Evolutionary conservation across 2,329 filamentous ascomycete genomes (phyloP), one percentile per base, ranked within the genome.

Genomic region (Claviceps digitariae): DNA sequence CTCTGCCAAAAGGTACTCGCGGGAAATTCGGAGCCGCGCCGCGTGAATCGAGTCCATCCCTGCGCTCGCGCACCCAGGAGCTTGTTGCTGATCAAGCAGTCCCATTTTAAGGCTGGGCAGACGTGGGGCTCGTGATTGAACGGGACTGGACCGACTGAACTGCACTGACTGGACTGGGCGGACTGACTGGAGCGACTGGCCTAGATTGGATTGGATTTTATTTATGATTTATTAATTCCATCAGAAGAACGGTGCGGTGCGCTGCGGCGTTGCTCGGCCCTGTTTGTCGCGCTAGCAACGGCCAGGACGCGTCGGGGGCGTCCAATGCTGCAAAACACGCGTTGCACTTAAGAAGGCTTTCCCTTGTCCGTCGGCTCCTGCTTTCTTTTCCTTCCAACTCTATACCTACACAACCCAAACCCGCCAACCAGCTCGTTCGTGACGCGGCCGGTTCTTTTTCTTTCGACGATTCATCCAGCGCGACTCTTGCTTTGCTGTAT

Each of bases 341-440:
- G 66, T 52, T 59, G 62, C 56, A 63, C 64, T 65, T 70, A 69
- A 70, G 54, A 54, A 67, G 69, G 59, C 61, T 59, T 60, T 58
- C 57, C 58, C 54, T 60, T 60, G 60, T 52, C 50, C 54, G 23
- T 38, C 48, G 41, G 36, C 41, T 29, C 53, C 56, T 55, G 51
- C 57, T 38, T 57, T 7, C 54, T 54, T 57, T 55, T 54, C 51
- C 55, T 50, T 58, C 54, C 49, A 55, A 10, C 31, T 34, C 31
- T 34, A 34, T 10, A 34, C 31, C 31, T 10, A 3, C 31, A 34
- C 31, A 13, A 34, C 31, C 31, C 9, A 7, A 7, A 34, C 31
- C 31, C 31, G 12, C 31, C 31, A 34, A 34, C 31, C 31, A 34
- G 31, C 10, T 55, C 49, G 36, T 52, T 52, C 34, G 34, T 55